Percentiles rank a stretch among this genome's conserved stretches.
Conservation (phyloP, 2,329 filamentous ascomycete species). For the Sporothrix brasiliensis region DNA sequence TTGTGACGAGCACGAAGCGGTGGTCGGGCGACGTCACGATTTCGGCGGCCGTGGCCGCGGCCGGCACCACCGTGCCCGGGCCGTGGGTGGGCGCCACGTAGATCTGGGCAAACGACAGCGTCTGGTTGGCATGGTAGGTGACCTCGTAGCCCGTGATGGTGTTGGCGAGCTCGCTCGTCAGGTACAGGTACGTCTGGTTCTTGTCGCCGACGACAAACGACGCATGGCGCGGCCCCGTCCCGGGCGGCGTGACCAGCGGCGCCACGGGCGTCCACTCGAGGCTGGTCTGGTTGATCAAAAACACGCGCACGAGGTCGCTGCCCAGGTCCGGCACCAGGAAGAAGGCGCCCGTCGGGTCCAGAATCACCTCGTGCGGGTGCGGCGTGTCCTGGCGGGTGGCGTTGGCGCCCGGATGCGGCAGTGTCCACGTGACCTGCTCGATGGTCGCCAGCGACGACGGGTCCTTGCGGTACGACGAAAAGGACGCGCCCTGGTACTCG, state of each 20-base stretch:
- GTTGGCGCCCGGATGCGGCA: slow-evolving; percentile 46
- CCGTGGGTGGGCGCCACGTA: slow-evolving; percentile 56
- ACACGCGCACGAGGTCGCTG: slow-evolving; percentile 63
- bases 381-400: slow-evolving; percentile 57
- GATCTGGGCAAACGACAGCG: slow-evolving; percentile 51
- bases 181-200: slow-evolving; percentile 57
- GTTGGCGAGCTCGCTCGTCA: slow-evolving; percentile 64
- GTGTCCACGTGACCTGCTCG: slow-evolving; percentile 47
- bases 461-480: slow-evolving; percentile 51
- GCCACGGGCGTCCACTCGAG: slow-evolving; percentile 47
- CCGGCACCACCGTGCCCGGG: slow-evolving; percentile 46
- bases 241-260: slow-evolving; percentile 51
- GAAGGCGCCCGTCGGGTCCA: slow-evolving; percentile 67
- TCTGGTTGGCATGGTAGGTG: slow-evolving; percentile 50
- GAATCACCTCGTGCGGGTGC: slow-evolving; percentile 65
- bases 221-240: slow-evolving; percentile 67
- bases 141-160: slow-evolving; percentile 61
- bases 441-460: slow-evolving; percentile 45
- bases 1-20: slow-evolving; percentile 67
- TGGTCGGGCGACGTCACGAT: slow-evolving; percentile 60
- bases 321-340: slow-evolving; percentile 68
- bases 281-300: slow-evolving; percentile 54
- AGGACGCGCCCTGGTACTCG: slow-evolving; percentile 53
- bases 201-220: slow-evolving; percentile 55
- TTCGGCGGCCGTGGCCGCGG: slow-evolving; percentile 56